phyloP scores from a whole-genome alignment of 768 basidiomycete genomes.

The Leccinum disarticulatum region DNA sequence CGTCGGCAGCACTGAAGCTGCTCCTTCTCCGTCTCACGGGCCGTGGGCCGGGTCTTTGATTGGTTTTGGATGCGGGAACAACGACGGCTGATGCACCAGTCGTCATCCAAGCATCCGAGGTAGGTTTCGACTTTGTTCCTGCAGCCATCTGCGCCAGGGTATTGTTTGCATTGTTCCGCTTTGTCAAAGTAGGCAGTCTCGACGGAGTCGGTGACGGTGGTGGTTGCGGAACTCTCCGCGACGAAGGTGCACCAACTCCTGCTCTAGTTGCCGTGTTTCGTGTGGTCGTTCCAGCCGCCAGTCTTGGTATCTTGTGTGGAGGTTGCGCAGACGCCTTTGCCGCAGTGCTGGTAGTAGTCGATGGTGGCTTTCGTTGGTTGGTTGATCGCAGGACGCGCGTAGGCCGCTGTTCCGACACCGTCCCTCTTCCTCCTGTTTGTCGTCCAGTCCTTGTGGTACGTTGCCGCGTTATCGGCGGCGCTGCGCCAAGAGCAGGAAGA shows the following conservation, averaged over 20 bases:
- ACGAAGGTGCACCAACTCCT: constrained; percentile 30
- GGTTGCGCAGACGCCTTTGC: constrained; percentile 47
- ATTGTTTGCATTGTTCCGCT: constrained; percentile 45
- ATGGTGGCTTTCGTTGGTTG: constrained; percentile 54
- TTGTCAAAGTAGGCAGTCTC: constrained; percentile 71
- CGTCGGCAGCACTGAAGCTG: constrained; percentile 86
- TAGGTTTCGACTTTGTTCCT: constrained; percentile 35
- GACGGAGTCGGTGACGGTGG: constrained; percentile 74
- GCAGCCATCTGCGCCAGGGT: constrained; percentile 52
- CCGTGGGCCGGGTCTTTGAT: constrained; percentile 71
- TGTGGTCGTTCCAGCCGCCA: constrained; percentile 53
- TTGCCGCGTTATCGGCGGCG: constrained; percentile 39
- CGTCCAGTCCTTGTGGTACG: constrained; percentile 40
- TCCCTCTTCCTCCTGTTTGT: constrained; percentile 45
- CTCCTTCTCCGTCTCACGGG: constrained; percentile 75
- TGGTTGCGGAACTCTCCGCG: constrained; percentile 40
- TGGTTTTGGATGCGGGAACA: constrained; percentile 62
- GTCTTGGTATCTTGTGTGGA: constrained; percentile 67
- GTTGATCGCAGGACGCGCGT: constrained; percentile 71
- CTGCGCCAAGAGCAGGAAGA: constrained; percentile 59
- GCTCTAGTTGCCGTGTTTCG: constrained; percentile 45
- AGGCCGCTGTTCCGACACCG: constrained; percentile 71
- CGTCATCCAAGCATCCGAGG: constrained; percentile 74
- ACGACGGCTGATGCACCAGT: constrained; percentile 68
- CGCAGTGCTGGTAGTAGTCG: constrained; percentile 34